Evolutionary conservation across 163 green algal species (phyloP).

Genomic region (Prototheca stagnorum): DNA sequence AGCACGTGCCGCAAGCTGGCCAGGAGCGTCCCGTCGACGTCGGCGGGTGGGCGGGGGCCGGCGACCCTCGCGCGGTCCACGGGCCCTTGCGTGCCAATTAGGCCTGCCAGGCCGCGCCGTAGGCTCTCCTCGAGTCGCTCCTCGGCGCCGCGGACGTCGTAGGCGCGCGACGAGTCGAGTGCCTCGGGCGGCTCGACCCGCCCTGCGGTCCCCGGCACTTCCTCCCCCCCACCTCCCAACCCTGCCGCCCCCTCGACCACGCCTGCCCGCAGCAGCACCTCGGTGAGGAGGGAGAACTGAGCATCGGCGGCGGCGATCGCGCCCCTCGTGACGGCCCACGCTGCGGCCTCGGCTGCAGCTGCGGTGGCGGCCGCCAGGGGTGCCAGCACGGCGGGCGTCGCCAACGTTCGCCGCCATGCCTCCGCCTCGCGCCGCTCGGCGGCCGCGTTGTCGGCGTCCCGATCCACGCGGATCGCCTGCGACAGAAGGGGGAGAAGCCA

Average conservation of each 20-base stretch:
- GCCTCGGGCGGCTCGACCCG: not conserved
- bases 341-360: not conserved
- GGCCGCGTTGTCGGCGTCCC: no score
- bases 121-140: no score
- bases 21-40: no score
- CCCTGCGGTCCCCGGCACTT: not conserved
- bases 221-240: not conserved
- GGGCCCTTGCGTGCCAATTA: no score
- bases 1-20: no score
- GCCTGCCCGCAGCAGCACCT: no score
- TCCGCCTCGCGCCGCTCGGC: conserved; percentile 1
- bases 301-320: not conserved
- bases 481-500: no score
- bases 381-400: not conserved
- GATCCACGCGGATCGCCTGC: no score
- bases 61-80: no score
- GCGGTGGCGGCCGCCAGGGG: not conserved
- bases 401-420: conserved; percentile 5
- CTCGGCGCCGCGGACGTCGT: not conserved
- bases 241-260: no score
- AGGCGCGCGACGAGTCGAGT: not conserved
- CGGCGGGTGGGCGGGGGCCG: no score
- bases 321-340: not conserved
- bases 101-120: no score
- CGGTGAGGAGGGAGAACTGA: conserved; percentile 1